A percentile compares a stretch with the other conserved stretches of the same genome.
phyloP scores from a whole-genome alignment of 139 green algal species.

The Ulvella scutata region DNA sequence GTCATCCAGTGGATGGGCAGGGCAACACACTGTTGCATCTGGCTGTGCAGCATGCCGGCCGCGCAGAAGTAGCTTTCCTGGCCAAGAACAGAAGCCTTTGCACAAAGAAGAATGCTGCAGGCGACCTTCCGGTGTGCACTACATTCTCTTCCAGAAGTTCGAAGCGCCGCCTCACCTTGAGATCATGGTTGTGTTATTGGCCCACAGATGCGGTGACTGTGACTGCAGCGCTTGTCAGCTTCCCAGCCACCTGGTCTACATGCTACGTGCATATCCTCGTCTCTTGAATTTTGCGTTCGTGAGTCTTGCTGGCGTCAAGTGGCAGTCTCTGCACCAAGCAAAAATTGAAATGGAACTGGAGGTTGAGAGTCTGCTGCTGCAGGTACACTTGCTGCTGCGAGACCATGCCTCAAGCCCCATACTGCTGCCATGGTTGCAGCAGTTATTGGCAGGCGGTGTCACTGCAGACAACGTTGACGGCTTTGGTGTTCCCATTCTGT shows the following conservation, averaged over 20 bases:
- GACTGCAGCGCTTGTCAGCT: too few species aligned
- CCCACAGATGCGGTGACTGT: too few species aligned
- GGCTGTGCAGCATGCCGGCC: neutral
- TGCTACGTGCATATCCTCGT: too few species aligned
- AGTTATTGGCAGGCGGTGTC: neutral
- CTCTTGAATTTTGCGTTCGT: too few species aligned
- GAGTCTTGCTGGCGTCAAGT: too few species aligned
- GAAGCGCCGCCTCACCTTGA: too few species aligned
- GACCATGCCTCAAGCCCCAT: neutral
- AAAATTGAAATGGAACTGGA: too few species aligned
- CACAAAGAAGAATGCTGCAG: neutral
- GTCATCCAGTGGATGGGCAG: neutral
- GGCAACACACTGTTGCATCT: neutral
- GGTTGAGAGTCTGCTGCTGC: too few species aligned
- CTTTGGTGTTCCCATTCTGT: neutral
- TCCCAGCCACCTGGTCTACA: too few species aligned
- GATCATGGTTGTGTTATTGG: too few species aligned
- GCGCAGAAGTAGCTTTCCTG: neutral
- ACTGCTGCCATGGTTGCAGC: neutral
- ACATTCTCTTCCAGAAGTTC: too few species aligned
- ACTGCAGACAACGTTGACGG: neutral
- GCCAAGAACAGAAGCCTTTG: neutral
- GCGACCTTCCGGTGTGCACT: neutral
- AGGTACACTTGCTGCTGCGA: neutral
- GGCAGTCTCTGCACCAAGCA: too few species aligned